Evolutionary conservation across 1,284 basidiomycete species (phyloP).

Genomic region (Puccinia polysora): DNA sequence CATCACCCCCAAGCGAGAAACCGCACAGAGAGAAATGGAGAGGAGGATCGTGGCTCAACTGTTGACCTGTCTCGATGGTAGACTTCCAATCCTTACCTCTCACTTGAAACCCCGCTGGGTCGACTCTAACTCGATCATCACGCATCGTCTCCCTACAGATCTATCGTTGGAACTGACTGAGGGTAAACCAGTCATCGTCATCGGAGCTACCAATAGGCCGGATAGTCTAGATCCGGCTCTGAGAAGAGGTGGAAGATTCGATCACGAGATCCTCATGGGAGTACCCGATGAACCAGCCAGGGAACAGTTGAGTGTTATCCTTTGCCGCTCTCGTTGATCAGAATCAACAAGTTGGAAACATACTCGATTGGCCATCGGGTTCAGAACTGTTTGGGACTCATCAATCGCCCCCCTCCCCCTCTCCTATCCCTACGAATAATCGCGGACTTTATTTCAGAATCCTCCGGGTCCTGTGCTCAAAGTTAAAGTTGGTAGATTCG

Average conservation of each 20-base stretch:
- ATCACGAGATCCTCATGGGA: slow-evolving; percentile 95
- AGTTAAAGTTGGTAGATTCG: slow-evolving; percentile 69
- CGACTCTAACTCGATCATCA: slow-evolving; percentile 40
- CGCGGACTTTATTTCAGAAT: slow-evolving; percentile 59
- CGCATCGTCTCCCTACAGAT: slow-evolving; percentile 57
- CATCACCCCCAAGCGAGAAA: slow-evolving; percentile 94
- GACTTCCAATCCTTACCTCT: slow-evolving; percentile 46
- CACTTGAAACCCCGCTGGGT: background rate
- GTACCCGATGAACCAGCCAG: slow-evolving; percentile 86
- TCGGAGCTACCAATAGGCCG: slow-evolving; percentile 91
- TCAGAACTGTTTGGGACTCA: background rate
- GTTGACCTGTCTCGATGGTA: slow-evolving; percentile 94
- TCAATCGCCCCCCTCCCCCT: too few relatives aligned
- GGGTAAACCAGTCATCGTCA: slow-evolving; percentile 84
- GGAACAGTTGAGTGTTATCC: slow-evolving; percentile 65
- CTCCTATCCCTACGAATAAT: background rate
- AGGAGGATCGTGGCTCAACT: slow-evolving; percentile 93
- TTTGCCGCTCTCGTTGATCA: background rate
- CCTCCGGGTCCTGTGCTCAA: slow-evolving; percentile 69
- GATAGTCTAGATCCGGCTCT: slow-evolving; percentile 90
- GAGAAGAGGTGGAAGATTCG: slow-evolving; percentile 86
- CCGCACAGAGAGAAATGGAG: slow-evolving; percentile 96
- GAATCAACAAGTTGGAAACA: background rate
- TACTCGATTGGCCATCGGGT: background rate
- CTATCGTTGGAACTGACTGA: slow-evolving; percentile 86